These are phyloP conservation scores for Solidago caesia DNA, from an alignment of 129 eudicot species.

Conservation along the genomic window DNA sequence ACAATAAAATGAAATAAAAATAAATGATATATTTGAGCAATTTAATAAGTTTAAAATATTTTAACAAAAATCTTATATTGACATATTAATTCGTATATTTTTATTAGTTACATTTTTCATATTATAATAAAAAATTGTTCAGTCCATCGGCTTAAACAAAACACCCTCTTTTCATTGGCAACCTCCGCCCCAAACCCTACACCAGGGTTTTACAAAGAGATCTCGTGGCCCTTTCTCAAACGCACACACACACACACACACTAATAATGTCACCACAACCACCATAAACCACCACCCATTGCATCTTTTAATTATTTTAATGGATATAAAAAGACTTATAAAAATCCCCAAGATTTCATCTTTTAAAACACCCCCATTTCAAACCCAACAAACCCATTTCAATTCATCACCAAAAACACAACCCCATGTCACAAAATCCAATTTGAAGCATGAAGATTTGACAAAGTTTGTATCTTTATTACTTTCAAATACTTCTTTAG, in stretches of 20 bases:
- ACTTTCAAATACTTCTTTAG: slow-evolving; percentile 53
- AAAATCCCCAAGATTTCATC: slow-evolving; percentile 40
- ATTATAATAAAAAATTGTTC: not conserved
- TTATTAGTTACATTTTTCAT: too few species aligned
- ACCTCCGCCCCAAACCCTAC: slow-evolving; percentile 46
- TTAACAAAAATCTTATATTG: too few species aligned
- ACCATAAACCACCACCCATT: slow-evolving; percentile 16
- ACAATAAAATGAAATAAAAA: too few species aligned
- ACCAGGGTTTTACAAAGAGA: slow-evolving; percentile 39
- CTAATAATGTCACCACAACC: slow-evolving; percentile 34
- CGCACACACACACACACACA: slow-evolving; percentile 13
- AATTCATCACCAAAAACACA: slow-evolving; percentile 17
- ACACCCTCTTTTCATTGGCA: not conserved
- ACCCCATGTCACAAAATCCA: slow-evolving; percentile 13
- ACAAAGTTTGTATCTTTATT: slow-evolving; percentile 53
- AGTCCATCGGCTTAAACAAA: slow-evolving; percentile 5
- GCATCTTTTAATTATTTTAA: slow-evolving; percentile 18
- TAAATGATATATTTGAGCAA: too few species aligned
- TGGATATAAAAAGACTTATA: slow-evolving; percentile 54
- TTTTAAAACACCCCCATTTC: slow-evolving; percentile 40
- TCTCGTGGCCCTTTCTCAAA: slow-evolving; percentile 46
- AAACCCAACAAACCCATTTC: slow-evolving; percentile 29
- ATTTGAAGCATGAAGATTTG: slow-evolving; percentile 24
- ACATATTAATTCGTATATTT: too few species aligned
- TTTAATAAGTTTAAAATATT: too few species aligned